Conservation (phyloP, 192 early-diverging fungal genomes). For the Phlyctochytrium planicorne region DNA sequence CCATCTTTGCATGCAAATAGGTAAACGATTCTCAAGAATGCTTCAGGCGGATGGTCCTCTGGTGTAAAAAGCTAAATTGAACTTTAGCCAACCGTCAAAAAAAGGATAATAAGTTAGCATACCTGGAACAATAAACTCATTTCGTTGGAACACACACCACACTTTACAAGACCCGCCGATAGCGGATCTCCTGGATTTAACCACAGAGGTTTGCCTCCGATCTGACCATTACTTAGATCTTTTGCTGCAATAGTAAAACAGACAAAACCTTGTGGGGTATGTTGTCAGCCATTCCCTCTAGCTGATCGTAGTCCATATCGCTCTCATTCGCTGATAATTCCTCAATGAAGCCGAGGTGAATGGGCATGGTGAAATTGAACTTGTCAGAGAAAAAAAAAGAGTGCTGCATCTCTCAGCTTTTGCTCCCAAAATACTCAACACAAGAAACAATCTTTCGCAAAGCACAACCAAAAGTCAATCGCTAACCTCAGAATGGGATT, state of each 20-base stretch:
- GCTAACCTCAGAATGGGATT: too few species aligned
- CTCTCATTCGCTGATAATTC: too few species aligned
- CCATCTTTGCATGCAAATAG: slow-evolving; percentile 92
- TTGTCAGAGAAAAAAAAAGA: too few species aligned
- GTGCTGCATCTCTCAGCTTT: too few species aligned
- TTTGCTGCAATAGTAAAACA: neutral
- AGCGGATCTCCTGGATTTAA: neutral
- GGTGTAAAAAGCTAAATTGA: slow-evolving; percentile 78
- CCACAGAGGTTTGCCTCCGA: neutral
- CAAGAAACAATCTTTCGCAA: too few species aligned
- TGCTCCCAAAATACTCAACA: too few species aligned
- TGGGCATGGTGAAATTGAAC: too few species aligned
- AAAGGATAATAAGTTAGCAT: neutral
- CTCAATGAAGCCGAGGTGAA: slow-evolving; percentile 1
- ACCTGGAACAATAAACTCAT: slow-evolving; percentile 1
- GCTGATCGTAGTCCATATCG: neutral
- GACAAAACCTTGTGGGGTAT: slow-evolving; percentile 4
- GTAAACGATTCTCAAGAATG: slow-evolving; percentile 89
- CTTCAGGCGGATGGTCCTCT: slow-evolving; percentile 80
- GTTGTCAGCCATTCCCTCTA: neutral
- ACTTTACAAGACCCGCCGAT: neutral
- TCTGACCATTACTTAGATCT: neutral
- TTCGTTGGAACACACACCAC: neutral
- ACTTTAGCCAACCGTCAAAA: too few species aligned
- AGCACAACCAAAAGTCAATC: too few species aligned